A percentile compares a stretch with the other conserved stretches of the same genome.
These are phyloP conservation scores for Millerago galiae DNA, from an alignment of 805 yeast species.

Conservation along the genomic window DNA sequence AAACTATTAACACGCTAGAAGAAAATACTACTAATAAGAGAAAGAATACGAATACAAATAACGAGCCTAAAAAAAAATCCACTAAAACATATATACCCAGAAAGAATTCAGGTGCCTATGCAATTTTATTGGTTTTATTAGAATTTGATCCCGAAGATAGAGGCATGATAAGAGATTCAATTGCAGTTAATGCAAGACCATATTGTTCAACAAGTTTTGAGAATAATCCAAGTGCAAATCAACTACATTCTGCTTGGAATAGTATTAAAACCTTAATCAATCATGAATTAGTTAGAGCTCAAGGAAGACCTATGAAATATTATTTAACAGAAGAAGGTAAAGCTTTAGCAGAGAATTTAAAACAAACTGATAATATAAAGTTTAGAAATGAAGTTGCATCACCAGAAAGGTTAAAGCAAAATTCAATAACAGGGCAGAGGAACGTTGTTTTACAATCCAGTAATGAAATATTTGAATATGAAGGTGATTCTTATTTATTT, in stretches of 20 bases:
- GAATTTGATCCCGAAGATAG: conserved; percentile 37
- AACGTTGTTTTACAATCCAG: background rate
- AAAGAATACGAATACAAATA: conserved; percentile 2
- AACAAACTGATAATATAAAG: conserved; percentile 35
- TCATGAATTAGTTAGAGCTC: conserved; percentile 48
- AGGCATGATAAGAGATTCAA: conserved; percentile 63
- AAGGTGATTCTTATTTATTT: conserved; percentile 21
- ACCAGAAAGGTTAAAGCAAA: conserved; percentile 15
- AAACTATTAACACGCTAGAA: conserved; percentile 3
- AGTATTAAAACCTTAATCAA: conserved; percentile 56
- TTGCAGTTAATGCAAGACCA: conserved; percentile 45
- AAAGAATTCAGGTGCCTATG: conserved; percentile 79
- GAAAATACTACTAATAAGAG: conserved; percentile 7
- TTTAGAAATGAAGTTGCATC: conserved; percentile 23
- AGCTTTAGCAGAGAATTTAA: conserved; percentile 52
- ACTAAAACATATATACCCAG: conserved; percentile 57
- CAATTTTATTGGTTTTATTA: conserved; percentile 57
- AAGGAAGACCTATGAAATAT: conserved; percentile 57
- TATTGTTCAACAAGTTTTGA: conserved; percentile 54
- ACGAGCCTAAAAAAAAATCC: conserved; percentile 18
- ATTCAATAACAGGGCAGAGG: background rate
- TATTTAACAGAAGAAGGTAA: conserved; percentile 65
- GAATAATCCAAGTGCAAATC: conserved; percentile 52
- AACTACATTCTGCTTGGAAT: conserved; percentile 71
- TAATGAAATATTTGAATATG: conserved; percentile 6